Base-by-base conservation (phyloP, 768 basidiomycete species). In the Tricholoma hemisulphureum region DNA sequence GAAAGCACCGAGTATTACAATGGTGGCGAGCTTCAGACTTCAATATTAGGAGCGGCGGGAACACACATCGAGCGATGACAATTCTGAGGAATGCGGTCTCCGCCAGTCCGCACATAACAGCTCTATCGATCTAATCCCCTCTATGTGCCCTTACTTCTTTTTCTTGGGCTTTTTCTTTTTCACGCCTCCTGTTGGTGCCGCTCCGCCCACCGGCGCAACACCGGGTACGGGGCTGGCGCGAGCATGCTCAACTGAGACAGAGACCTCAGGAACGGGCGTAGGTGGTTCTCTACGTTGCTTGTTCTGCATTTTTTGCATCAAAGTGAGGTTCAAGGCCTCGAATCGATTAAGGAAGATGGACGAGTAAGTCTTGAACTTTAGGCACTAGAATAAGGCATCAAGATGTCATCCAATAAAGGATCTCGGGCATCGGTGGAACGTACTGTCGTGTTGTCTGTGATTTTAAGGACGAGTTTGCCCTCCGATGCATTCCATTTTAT, bases 311-410 rank as follows among this genome's bases (percentile, higher is more conserved):
- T 89, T 90, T 65, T 87, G 83, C 79, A 93, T 89, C 53, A 97
- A 78, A 6, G 89, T 85, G 41, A 90, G 81, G 69, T 96, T 97
- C 59, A 98, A 81, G 6, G 88, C 82, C 73, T 98, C 95, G 75
- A 98, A 98, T 63, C 95, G 90, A 80, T 98, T 97, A 61, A 98
- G 87, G 75, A 93, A 93, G 69, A 96, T 88, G 51, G 91, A 93
- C 2, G 95, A 97, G 65, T 88, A 87, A 1, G 95, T 96, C 73
- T 95, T 94, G 80, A 96, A 98, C 73, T 95, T 97, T 64, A 98
- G 80, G 71, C 94, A 96, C 96, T 98, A 69, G 54, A 23, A 39
- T 46, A 16, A 48, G 45, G 10, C 3, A 49, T 14, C 21, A 16
- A 58, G 18, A 43, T 55, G 31, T 8, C 16, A 20, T 13, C 43